Base-by-base conservation (phyloP, 441 rosid species). In the Corymbia citriodora region DNA sequence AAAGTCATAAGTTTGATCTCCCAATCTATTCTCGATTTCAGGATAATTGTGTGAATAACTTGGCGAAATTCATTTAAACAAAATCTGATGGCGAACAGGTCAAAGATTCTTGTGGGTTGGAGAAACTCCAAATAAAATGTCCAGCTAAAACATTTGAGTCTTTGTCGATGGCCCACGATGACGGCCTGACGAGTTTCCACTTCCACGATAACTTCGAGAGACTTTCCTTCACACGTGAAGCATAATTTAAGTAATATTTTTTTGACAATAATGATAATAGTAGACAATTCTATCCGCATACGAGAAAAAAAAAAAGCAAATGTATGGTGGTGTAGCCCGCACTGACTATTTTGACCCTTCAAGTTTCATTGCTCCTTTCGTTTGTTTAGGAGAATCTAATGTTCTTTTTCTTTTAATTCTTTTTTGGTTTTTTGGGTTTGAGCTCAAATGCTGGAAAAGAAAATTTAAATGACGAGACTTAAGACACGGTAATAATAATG, bases 141-240 rank as follows among this genome's bases (percentile, higher is more conserved):
- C 10, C 6, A 65, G 5, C 36, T 6, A 61, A 29, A 27, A 12
- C 31, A 61, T 61, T 13, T 63, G 4, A 7, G 36, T 15, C 5
- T 1, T 1, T 6, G 2, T 3, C 7, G 72, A 65, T 61, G 9
- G 31, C 70, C 70, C 15, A 5, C 9, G 3, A 11, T 7, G 10
- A n/a, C 2, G 2, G 17, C 9, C 2, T n/a, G 36, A n/a, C 1
- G 10, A 65, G 2, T 65, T n/a, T n/a, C 33, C 36, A 14, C 33
- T 65, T 65, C 9, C 15, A 65, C 0, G 8, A 29, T 13, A 9
- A 29, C 0, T 0, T 63, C 0, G 18, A 63, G 18, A 63, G 19
- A 63, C 4, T 63, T 63, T 1, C 18, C 72, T 65, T 65, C 36
- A 14, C 68, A 27, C 7, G 12, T 0, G 12, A 61, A 59, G 3